Evolutionary conservation across 176 grass and related monocot genomes (phyloP), one percentile per base, ranked within the genome.

Genomic region (Lolium multiflorum): DNA sequence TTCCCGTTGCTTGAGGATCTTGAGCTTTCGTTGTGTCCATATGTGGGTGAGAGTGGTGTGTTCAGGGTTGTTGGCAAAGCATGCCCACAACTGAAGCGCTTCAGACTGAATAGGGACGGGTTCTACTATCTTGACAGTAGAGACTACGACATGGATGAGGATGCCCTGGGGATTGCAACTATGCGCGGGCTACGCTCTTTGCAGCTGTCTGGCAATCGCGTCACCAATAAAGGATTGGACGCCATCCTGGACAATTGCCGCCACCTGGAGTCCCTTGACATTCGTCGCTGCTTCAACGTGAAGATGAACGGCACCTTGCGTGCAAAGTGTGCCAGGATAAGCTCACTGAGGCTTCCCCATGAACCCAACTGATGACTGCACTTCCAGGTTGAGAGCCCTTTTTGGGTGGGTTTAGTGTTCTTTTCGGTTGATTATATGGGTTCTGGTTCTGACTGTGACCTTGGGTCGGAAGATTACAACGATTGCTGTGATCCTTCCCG

Each of bases 261-360:
- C 8, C 22, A 76, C 1, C 25, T 76, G 48, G 48, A 54, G 73
- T 35, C 73, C 73, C 73, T 76, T 18, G 73, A 76, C 13, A 54
- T 76, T 9, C 15, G 47, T 1, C 24, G 25, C 4, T 76, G 73
- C 48, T 31, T 54, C 73, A 76, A 76, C 1, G 15, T 76, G 5
- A 54, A 5, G 7, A 54, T 76, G 73, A 48, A 76, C 6, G 73
- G 35, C 24, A 11, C 14, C 24, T 24, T 76, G 73, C 73, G 48
- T 18, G 73, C 73, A 31, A 51, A 54, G 73, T 76, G 73, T 76
- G 47, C 24, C 47, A 75, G 47, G 47, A 75, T 75, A 75, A 75
- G 47, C 14, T 31, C 48, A 31, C 7, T 76, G 48, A 31, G 15
- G 73, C 48, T 76, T 76, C 73, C 73, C 7, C 3, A 14, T 31